Evolutionary conservation across 345 rosid genomes (phyloP), one percentile per base, ranked within the genome.

Genomic region (Bruguiera gymnorhiza): DNA sequence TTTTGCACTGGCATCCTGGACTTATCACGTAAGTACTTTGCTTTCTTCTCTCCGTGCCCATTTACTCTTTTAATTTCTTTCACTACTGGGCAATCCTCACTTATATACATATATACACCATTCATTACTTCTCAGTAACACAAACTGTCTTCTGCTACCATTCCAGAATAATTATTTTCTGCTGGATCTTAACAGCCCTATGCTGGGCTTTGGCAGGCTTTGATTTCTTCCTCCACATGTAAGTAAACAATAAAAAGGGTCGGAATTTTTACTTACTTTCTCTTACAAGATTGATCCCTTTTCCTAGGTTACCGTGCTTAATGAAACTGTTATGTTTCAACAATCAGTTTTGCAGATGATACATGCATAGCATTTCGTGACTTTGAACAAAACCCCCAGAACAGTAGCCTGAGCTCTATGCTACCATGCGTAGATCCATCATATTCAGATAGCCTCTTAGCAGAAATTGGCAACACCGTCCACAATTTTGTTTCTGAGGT

Each of bases 1-100:
- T 88, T 52, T 60, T 87, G 72, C 90, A 87, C 66, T 87, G 89
- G 88, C 86, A 81, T n/a, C 90, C 89, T 36, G 86, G 89, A 73
- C 75, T 90, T 56, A 39, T 88, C 73, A 70, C 68, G 97, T 85
- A 36, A 36, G 19, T 52, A 18, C 21, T n/a, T 2, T 31, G 34
- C 10, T 19, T 36, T 30, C 31, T 16, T 9, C 6, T 26, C 58
- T 21, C 58, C 27, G 24, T 54, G 8, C 16, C 20, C 29, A 54
- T 23, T 7, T n/a, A 16, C 34, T 24, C 20, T 9, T 23, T 63
- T 24, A 6, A 24, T 39, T 6, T 6, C 6, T 39, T 24, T 34
- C 15, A 63, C 24, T 59, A 31, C 26, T 4, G 3, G 60, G 50
- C 18, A 13, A 43, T 43, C 5, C 16, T 43, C 50, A 13, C 50